Percentiles rank a stretch among this genome's conserved stretches.
These are phyloP conservation scores for Schizothecium vesticola DNA, from an alignment of 495 filamentous ascomycete species.

Conservation along the genomic window DNA sequence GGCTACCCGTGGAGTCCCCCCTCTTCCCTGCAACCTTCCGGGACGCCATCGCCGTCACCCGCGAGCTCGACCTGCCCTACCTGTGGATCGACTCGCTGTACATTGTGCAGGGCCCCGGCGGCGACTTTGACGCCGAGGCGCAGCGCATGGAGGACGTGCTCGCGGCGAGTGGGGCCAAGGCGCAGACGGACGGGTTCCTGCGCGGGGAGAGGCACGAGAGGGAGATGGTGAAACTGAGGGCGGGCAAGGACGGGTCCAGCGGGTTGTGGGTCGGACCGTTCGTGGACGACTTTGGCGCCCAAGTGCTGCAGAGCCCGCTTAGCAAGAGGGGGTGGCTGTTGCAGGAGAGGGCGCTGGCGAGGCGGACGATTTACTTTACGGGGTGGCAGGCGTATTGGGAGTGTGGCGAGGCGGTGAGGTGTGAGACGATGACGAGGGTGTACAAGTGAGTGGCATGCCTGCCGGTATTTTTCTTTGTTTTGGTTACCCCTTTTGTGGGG, in stretches of 20 bases:
- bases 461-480: neutral
- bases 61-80: constrained; percentile 17
- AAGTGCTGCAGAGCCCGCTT: constrained; percentile 30
- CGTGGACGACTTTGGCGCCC: constrained; percentile 29
- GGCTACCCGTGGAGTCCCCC: constrained; percentile 1
- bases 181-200: constrained; percentile 26
- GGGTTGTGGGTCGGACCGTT: constrained; percentile 24
- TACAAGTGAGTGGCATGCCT: constrained; percentile 27
- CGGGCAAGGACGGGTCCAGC: neutral
- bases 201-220: neutral
- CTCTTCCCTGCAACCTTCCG: constrained; percentile 19
- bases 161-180: constrained; percentile 26
- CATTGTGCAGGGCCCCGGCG: constrained; percentile 33
- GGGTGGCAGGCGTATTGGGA: constrained; percentile 38
- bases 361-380: constrained; percentile 39
- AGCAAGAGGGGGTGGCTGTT: constrained; percentile 39
- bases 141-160: constrained; percentile 34
- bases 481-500: neutral
- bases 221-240: neutral
- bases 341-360: constrained; percentile 38
- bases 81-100: constrained; percentile 42
- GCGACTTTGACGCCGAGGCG: constrained; percentile 34
- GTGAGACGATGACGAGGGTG: constrained; percentile 29
- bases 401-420: constrained; percentile 35
- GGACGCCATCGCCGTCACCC: constrained; percentile 19